Percentiles rank a stretch among this genome's conserved stretches.
phyloP scores from a whole-genome alignment of 306 rosid species.

The Castanea crenata region DNA sequence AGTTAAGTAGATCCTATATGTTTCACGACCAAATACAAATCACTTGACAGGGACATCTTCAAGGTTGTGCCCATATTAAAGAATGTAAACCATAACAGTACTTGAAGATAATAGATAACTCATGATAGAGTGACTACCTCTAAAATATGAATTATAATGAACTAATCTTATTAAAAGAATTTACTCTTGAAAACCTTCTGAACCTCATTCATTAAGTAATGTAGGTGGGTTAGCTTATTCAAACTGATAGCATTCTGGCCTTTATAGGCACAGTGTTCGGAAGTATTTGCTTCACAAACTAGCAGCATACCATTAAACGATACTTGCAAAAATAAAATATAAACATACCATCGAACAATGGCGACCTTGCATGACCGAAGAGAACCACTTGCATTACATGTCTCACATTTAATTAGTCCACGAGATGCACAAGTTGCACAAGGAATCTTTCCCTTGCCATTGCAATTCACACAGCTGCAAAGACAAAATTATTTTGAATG shows the following conservation, averaged over 20 bases:
- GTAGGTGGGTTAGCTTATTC: conserved; percentile 2
- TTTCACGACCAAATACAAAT: neutral
- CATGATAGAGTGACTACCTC: neutral
- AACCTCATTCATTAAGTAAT: neutral
- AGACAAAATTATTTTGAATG: conserved; percentile 12
- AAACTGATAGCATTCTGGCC: neutral
- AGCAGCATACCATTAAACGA: neutral
- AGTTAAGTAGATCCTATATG: neutral
- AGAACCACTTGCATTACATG: conserved; percentile 74
- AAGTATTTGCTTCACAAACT: neutral
- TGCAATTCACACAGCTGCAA: conserved; percentile 85
- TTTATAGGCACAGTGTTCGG: neutral
- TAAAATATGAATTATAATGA: neutral
- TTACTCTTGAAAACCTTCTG: neutral
- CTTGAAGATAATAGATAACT: neutral
- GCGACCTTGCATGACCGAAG: conserved; percentile 58
- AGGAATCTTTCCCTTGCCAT: conserved; percentile 78
- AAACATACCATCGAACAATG: conserved; percentile 74
- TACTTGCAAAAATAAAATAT: no score
- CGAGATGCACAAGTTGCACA: conserved; percentile 84
- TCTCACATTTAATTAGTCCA: conserved; percentile 66
- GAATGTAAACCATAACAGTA: neutral
- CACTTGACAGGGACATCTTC: neutral
- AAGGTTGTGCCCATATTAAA: neutral
- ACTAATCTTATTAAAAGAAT: conserved; percentile 1